A percentile compares a stretch with the other conserved stretches of the same genome.
These are phyloP conservation scores for Suhomyces sp. DNA, from an alignment of 805 yeast species.

Conservation along the genomic window DNA sequence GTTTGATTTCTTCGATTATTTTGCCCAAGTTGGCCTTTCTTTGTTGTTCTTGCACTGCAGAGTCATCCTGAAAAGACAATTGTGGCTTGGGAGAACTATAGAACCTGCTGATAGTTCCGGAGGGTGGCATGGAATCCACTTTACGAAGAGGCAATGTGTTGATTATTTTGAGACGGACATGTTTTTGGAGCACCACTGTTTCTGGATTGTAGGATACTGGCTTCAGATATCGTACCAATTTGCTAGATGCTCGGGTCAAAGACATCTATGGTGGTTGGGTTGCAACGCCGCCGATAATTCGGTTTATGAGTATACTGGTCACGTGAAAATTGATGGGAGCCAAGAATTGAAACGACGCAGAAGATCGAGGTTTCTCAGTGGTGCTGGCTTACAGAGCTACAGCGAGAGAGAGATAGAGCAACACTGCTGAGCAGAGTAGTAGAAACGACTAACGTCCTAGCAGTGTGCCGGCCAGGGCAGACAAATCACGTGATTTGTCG, in stretches of 20 bases:
- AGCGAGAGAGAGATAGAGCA: too few species aligned
- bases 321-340: background rate
- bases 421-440: too few species aligned
- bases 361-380: too few species aligned
- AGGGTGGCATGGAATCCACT: background rate
- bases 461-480: too few species aligned
- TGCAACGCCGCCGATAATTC: background rate
- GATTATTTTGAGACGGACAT: background rate
- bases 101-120: slow-evolving; percentile 1
- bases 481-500: too few species aligned
- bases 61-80: background rate
- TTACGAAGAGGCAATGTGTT: background rate
- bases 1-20: slow-evolving; percentile 46
- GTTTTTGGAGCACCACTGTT: background rate
- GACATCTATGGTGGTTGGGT: background rate
- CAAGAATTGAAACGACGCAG: too few species aligned
- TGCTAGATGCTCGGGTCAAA: background rate
- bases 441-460: too few species aligned
- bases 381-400: too few species aligned
- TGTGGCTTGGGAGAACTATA: background rate
- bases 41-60: slow-evolving; percentile 17
- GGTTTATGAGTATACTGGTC: background rate
- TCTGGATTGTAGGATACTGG: background rate
- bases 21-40: slow-evolving; percentile 53
- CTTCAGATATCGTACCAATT: background rate